Percentiles rank a stretch among this genome's conserved stretches.
Evolutionary conservation across 2,329 filamentous ascomycete species (phyloP).

Genomic region (Exutisphaerella laricina): DNA sequence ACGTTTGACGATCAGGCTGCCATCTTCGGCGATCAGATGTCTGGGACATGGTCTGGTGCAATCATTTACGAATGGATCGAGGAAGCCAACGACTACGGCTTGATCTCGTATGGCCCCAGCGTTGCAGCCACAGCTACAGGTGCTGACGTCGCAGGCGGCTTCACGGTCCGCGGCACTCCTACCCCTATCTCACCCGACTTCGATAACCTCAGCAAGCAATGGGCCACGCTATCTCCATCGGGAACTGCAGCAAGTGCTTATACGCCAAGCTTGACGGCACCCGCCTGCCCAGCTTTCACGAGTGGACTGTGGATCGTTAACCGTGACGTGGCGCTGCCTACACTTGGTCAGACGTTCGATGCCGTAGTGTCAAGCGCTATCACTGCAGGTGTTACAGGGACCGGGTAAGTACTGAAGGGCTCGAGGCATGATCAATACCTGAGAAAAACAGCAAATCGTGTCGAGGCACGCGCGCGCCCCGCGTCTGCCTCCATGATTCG

Average conservation of each 20-base stretch:
- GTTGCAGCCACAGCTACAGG: conserved; percentile 36
- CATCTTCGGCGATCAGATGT: conserved; percentile 71
- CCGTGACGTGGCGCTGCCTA: conserved; percentile 64
- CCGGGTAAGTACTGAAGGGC: too few relatives aligned
- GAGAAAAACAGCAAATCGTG: too few relatives aligned
- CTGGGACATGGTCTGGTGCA: conserved; percentile 63
- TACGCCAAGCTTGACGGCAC: conserved; percentile 54
- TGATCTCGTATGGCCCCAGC: conserved; percentile 66
- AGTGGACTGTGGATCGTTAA: conserved; percentile 66
- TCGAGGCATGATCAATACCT: too few relatives aligned
- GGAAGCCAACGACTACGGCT: conserved; percentile 75
- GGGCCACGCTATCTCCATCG: conserved; percentile 65
- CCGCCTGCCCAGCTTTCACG: conserved; percentile 66
- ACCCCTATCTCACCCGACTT: conserved; percentile 72
- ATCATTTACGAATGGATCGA: conserved; percentile 90
- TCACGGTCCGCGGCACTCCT: conserved; percentile 65
- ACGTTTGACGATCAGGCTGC: conserved; percentile 67
- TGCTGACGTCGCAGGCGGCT: conserved; percentile 57
- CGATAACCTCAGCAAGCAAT: conserved; percentile 67
- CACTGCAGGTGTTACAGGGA: conserved; percentile 7
- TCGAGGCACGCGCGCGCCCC: too few relatives aligned
- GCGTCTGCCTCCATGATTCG: too few relatives aligned
- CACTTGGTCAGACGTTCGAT: conserved; percentile 46
- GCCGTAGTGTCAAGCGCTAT: conserved; percentile 8
- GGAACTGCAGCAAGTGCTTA: conserved; percentile 64